Evolutionary conservation across 768 basidiomycete genomes (phyloP).

Genomic region (Rhodosporidiobolus sp.): DNA sequence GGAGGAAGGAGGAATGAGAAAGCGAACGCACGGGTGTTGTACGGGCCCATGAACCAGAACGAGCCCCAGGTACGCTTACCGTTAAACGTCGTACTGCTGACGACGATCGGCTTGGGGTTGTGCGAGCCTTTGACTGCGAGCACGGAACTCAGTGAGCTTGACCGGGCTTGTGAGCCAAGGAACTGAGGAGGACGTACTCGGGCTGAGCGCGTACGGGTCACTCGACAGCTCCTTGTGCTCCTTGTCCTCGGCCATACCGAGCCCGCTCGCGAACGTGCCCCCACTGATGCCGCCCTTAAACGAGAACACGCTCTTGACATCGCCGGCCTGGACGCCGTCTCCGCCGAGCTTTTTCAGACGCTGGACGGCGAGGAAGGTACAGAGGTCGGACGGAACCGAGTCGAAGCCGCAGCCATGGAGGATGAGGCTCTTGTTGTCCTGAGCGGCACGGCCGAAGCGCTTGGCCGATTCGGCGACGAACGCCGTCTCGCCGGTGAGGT

Average conservation of each 20-base stretch:
- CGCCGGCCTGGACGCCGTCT: conserved; percentile 44
- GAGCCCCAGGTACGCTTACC: conserved; percentile 17
- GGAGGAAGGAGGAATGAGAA: neutral
- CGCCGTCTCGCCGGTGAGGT: conserved; percentile 67
- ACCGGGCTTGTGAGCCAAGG: neutral
- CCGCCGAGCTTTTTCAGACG: conserved; percentile 58
- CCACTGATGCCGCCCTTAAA: conserved; percentile 60
- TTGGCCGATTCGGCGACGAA: conserved; percentile 66
- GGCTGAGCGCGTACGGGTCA: conserved; percentile 53
- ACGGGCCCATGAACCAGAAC: conserved; percentile 47
- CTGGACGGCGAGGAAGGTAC: conserved; percentile 65
- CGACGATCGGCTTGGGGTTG: conserved; percentile 40
- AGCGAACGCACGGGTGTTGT: conserved; percentile 49
- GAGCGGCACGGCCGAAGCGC: conserved; percentile 66
- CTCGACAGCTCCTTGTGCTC: conserved; percentile 46
- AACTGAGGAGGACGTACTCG: conserved; percentile 47
- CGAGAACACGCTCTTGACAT: conserved; percentile 60
- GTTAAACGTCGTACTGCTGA: neutral
- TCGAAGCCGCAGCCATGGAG: conserved; percentile 66
- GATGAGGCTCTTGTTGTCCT: conserved; percentile 67
- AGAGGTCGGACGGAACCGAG: conserved; percentile 71
- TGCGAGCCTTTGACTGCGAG: conserved; percentile 48
- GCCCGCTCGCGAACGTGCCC: conserved; percentile 57
- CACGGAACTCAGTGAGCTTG: conserved; percentile 3
- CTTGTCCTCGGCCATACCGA: conserved; percentile 48